Conservation (phyloP, 2,329 filamentous ascomycete species). For the Trichoderma semiorbis region DNA sequence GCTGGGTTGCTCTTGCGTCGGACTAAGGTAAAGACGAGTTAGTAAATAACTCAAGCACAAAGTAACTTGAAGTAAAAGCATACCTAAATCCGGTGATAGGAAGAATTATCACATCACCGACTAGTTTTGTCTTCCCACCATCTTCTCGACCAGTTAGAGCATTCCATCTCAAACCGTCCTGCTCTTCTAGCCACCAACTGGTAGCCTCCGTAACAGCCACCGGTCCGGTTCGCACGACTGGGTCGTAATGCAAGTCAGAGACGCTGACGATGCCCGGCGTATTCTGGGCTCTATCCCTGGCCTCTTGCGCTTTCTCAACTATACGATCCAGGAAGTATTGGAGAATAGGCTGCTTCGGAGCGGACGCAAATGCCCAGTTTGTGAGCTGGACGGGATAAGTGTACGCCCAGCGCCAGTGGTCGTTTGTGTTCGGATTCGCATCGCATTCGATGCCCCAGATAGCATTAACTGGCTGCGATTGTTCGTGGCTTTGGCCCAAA, state of each 20-base stretch:
- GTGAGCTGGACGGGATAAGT: constrained; percentile 26
- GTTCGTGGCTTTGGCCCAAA: neutral
- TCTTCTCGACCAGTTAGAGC: constrained; percentile 23
- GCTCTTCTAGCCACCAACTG: constrained; percentile 21
- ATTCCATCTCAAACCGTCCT: constrained; percentile 26
- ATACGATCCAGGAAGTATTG: constrained; percentile 22
- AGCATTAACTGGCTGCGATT: constrained; percentile 20
- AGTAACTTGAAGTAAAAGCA: neutral
- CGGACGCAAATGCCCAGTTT: constrained; percentile 26
- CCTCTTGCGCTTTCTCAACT: neutral
- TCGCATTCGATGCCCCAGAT: constrained; percentile 26
- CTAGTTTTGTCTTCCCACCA: constrained; percentile 24
- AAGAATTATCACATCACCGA: constrained; percentile 23
- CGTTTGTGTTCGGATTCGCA: constrained; percentile 22
- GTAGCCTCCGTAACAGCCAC: constrained; percentile 25
- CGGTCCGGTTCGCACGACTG: constrained; percentile 24
- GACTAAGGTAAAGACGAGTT: neutral
- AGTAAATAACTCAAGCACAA: neutral
- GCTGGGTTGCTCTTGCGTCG: constrained; percentile 21
- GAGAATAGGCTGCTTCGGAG: constrained; percentile 23
- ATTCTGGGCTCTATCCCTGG: constrained; percentile 5
- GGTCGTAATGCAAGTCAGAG: constrained; percentile 15
- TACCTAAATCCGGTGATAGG: constrained; percentile 27
- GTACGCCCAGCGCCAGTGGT: constrained; percentile 28
- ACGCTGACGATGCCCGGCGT: neutral